phyloP scores from a whole-genome alignment of 2,329 filamentous ascomycete species.

The Rasamsonia emersonii region DNA sequence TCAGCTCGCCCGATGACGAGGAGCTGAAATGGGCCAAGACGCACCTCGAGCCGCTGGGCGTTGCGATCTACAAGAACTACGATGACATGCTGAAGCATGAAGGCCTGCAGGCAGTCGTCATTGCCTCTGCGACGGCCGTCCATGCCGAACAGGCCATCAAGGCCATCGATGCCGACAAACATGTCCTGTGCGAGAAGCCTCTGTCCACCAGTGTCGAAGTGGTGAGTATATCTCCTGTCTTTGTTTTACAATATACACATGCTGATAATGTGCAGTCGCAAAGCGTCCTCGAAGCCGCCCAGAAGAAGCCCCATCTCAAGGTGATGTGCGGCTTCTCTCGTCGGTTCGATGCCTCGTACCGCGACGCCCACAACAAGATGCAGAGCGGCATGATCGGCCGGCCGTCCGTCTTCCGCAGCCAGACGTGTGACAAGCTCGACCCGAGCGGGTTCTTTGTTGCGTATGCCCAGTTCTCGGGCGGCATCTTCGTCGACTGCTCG shows the following conservation, averaged over 20 bases:
- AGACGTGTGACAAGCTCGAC: constrained; percentile 55
- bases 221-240: constrained; percentile 26
- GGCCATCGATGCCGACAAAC: constrained; percentile 40
- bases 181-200: constrained; percentile 42
- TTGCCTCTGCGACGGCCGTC: constrained; percentile 42
- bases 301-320: constrained; percentile 44
- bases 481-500: constrained; percentile 58
- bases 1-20: constrained; percentile 25
- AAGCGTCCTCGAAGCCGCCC: constrained; percentile 46
- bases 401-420: constrained; percentile 48
- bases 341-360: constrained; percentile 53
- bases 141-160: constrained; percentile 44
- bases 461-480: constrained; percentile 52
- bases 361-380: constrained; percentile 44
- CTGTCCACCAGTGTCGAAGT: constrained; percentile 45
- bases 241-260: background rate
- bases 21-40: constrained; percentile 36
- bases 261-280: constrained; percentile 35
- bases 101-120: constrained; percentile 41
- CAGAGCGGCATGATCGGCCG: constrained; percentile 45
- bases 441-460: constrained; percentile 54
- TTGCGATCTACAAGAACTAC: constrained; percentile 40
- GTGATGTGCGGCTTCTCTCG: constrained; percentile 54
- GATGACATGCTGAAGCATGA: constrained; percentile 43
- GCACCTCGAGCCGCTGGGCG: constrained; percentile 38